Percentiles rank a stretch among this genome's conserved stretches.
Conservation (phyloP, 2,329 filamentous ascomycete genomes). For the Neopestalotiopsis rosae region DNA sequence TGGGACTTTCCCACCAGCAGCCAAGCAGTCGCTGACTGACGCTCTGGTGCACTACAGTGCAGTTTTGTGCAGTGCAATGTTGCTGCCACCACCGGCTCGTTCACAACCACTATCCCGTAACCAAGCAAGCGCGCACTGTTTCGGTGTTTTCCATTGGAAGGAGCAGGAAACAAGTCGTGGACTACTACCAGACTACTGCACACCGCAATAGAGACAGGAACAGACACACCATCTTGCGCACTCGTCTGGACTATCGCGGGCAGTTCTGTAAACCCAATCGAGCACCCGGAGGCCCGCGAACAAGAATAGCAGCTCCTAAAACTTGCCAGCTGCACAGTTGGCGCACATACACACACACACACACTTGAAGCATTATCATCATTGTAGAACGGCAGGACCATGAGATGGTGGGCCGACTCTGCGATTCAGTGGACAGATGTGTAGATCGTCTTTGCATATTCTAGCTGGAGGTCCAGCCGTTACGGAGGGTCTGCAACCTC, state of each 20-base stretch:
- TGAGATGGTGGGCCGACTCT: constrained; percentile 14
- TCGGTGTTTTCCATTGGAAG: not conserved
- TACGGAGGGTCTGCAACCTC: not conserved
- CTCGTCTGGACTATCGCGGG: not conserved
- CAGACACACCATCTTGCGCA: not conserved
- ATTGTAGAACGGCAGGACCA: not conserved
- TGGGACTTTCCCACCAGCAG: too few relatives aligned
- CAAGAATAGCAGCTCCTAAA: not conserved
- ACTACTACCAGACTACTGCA: not conserved
- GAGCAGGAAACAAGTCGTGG: not conserved
- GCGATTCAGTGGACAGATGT: constrained; percentile 5
- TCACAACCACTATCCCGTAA: not conserved
- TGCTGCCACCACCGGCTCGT: not conserved
- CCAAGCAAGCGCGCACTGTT: not conserved
- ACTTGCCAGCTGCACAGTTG: not conserved
- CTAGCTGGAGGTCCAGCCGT: not conserved
- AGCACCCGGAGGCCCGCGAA: constrained; percentile 1
- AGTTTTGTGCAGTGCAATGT: not conserved
- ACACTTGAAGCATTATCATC: too few relatives aligned
- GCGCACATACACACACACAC: not conserved
- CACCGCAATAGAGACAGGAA: not conserved
- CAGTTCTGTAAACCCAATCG: not conserved
- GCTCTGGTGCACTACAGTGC: not conserved
- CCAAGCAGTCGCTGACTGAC: too few relatives aligned
- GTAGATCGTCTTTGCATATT: not conserved